Evolutionary conservation across 169 alveolate genomes (phyloP).

Genomic region (Theileria sp.): DNA sequence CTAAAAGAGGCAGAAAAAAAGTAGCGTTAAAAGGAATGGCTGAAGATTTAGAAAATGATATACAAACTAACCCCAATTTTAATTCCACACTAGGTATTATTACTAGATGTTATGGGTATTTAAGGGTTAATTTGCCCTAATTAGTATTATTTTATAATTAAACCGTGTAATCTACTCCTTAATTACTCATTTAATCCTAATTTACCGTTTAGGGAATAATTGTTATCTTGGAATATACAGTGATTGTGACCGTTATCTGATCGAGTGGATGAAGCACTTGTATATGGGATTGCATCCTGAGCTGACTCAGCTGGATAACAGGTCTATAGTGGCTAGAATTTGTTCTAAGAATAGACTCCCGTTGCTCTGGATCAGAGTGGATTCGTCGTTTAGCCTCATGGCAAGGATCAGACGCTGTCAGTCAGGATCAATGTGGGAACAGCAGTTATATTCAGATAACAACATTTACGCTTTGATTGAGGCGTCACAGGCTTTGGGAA

Average conservation of each 20-base stretch:
- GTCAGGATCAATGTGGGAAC: conserved; percentile 85
- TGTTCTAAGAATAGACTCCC: conserved; percentile 82
- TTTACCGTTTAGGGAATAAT: conserved; percentile 17
- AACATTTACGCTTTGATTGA: conserved; percentile 75
- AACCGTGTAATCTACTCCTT: no score
- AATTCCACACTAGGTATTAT: conserved; percentile 1
- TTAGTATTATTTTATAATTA: no score
- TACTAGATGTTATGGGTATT: neutral
- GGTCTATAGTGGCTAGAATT: conserved; percentile 82
- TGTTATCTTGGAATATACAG: conserved; percentile 47
- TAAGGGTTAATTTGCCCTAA: no score
- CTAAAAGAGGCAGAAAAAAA: conserved; percentile 78
- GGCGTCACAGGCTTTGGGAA: conserved; percentile 72
- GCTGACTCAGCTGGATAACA: conserved; percentile 72
- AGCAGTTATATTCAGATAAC: conserved; percentile 80
- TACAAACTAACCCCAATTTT: conserved; percentile 3
- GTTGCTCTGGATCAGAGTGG: conserved; percentile 80
- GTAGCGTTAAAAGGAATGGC: conserved; percentile 53
- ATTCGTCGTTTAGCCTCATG: conserved; percentile 69
- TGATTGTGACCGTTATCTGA: conserved; percentile 51
- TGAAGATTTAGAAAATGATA: conserved; percentile 43
- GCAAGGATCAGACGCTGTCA: conserved; percentile 79
- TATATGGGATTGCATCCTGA: conserved; percentile 66
- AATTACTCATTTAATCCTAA: neutral
- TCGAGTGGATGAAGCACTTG: conserved; percentile 66